These are phyloP conservation scores for Priceomyces medius DNA, from an alignment of 805 yeast genomes.

Conservation along the genomic window DNA sequence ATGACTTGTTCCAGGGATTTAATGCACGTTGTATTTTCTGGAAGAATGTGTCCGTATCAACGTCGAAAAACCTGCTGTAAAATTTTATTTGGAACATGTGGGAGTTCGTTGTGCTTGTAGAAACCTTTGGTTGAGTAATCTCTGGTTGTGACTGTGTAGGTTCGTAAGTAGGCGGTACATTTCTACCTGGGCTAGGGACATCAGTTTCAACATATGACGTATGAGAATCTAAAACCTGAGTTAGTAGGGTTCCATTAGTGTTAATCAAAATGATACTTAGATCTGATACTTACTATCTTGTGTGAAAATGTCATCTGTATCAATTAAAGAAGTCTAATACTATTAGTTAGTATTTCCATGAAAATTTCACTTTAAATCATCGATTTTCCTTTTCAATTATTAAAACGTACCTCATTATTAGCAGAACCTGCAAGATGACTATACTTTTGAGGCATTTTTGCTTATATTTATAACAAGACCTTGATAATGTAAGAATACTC, in stretches of 20 bases:
- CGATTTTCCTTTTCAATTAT: neutral
- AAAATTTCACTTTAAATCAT: neutral
- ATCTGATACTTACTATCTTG: neutral
- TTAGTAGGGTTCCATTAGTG: neutral
- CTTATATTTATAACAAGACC: too few species aligned
- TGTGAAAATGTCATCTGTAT: neutral
- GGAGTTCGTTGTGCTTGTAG: neutral
- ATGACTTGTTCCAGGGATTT: constrained; percentile 46
- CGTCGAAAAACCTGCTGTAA: constrained; percentile 66
- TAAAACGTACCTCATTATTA: constrained; percentile 3
- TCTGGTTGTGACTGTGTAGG: neutral
- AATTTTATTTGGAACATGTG: constrained; percentile 56
- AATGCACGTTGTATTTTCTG: constrained; percentile 52
- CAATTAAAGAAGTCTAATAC: constrained; percentile 1
- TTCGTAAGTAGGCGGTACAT: neutral
- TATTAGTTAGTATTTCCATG: neutral
- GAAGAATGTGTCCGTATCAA: constrained; percentile 63
- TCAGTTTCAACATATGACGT: neutral
- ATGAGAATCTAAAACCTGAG: neutral
- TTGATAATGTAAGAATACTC: too few species aligned
- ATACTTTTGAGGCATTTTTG: constrained; percentile 4
- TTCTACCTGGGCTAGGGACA: neutral
- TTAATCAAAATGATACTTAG: neutral
- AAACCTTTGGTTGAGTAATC: neutral
- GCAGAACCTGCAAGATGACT: neutral